phyloP scores from a whole-genome alignment of 768 basidiomycete species.

The Lactarius akahatsu region DNA sequence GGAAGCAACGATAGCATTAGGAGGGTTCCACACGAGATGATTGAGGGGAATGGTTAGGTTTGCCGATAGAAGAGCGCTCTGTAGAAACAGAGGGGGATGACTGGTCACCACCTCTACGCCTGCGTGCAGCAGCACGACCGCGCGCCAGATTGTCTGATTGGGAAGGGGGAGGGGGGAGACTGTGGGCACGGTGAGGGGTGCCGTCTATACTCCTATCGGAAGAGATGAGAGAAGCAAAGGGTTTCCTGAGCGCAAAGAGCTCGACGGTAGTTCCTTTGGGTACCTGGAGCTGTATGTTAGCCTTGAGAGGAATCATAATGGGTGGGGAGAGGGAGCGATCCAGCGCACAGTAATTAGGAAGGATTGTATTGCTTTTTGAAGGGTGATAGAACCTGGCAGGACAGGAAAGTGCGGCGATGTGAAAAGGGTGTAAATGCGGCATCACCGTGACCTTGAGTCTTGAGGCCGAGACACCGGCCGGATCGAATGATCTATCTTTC shows the following conservation, averaged over 20 bases:
- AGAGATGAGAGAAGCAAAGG: conserved; percentile 25
- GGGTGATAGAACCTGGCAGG: conserved; percentile 1
- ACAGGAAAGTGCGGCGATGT: conserved; percentile 13
- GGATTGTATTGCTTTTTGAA: conserved; percentile 18
- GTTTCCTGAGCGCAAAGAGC: conserved; percentile 28
- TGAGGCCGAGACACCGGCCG: conserved; percentile 2
- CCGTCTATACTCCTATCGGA: conserved; percentile 21
- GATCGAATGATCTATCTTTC: not conserved
- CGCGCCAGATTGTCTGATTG: conserved; percentile 31
- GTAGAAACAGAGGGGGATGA: conserved; percentile 29
- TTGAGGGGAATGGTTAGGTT: conserved; percentile 20
- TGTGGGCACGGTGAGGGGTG: conserved; percentile 21
- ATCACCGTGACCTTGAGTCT: not conserved
- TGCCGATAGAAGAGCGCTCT: conserved; percentile 24
- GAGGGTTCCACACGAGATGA: conserved; percentile 22
- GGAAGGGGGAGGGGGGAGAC: conserved; percentile 18
- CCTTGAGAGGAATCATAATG: conserved; percentile 26
- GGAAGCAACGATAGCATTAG: conserved; percentile 31
- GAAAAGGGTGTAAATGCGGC: conserved; percentile 14
- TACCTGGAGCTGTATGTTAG: conserved; percentile 31
- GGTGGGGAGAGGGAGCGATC: conserved; percentile 7
- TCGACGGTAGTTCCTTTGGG: conserved; percentile 29
- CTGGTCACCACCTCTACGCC: conserved; percentile 30
- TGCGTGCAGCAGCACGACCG: conserved; percentile 28
- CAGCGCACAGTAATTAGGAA: conserved; percentile 17